phyloP scores from a whole-genome alignment of 306 rosid species.

The Vigna reflexopilosa region DNA sequence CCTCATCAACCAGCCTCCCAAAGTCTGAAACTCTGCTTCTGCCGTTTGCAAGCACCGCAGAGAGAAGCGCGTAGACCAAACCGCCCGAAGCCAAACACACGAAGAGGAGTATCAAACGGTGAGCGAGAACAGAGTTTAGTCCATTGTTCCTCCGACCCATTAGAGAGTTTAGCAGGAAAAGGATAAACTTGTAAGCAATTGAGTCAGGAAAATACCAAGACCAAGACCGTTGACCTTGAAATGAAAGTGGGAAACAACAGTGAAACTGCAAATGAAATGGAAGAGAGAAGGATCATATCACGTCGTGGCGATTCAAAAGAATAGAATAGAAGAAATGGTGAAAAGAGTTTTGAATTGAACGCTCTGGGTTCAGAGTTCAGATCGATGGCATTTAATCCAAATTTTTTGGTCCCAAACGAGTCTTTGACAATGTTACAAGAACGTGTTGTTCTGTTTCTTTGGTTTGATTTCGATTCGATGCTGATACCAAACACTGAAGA shows the following conservation, averaged over 20 bases:
- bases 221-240: slow-evolving; percentile 57
- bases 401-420: background rate
- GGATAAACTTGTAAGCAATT: slow-evolving; percentile 36
- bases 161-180: slow-evolving; percentile 30
- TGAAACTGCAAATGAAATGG: background rate
- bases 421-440: slow-evolving; percentile 26
- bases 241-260: slow-evolving; percentile 12
- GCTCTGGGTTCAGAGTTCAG: background rate
- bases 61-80: slow-evolving; percentile 64
- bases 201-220: background rate
- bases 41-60: slow-evolving; percentile 50
- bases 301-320: background rate
- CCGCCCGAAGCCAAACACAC: slow-evolving; percentile 63
- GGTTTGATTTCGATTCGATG: background rate
- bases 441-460: slow-evolving; percentile 13
- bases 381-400: background rate
- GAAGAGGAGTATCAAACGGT: slow-evolving; percentile 53
- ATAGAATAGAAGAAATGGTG: background rate
- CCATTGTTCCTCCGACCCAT: slow-evolving; percentile 82
- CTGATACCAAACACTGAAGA: background rate
- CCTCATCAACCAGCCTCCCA: slow-evolving; percentile 43
- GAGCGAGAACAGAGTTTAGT: slow-evolving; percentile 45
- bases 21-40: slow-evolving; percentile 17
- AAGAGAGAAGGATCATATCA: slow-evolving; percentile 3
- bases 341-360: background rate